phyloP scores from a whole-genome alignment of 2,329 filamentous ascomycete genomes.

The Drechmeria coniospora region DNA sequence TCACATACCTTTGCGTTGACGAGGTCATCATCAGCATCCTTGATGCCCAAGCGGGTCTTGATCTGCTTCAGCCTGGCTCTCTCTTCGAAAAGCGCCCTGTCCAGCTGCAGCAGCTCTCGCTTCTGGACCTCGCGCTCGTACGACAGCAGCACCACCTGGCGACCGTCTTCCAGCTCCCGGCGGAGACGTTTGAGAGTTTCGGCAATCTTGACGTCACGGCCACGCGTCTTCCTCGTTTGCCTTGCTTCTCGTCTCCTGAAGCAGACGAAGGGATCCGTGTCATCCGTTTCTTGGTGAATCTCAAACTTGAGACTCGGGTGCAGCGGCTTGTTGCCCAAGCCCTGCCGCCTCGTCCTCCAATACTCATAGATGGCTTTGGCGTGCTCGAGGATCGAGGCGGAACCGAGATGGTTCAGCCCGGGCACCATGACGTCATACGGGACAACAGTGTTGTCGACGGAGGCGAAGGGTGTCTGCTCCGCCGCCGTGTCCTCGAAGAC shows the following conservation, averaged over 20 bases:
- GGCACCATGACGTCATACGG: constrained; percentile 62
- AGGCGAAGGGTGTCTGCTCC: constrained; percentile 73
- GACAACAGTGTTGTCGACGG: constrained; percentile 76
- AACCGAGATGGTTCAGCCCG: constrained; percentile 38
- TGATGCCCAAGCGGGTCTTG: constrained; percentile 79
- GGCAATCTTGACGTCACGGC: constrained; percentile 81
- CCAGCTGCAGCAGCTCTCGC: constrained; percentile 58
- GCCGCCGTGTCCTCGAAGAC: constrained; percentile 82
- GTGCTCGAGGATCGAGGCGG: constrained; percentile 34
- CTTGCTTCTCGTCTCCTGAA: constrained; percentile 91
- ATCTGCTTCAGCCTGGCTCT: constrained; percentile 69
- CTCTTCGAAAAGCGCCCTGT: constrained; percentile 70
- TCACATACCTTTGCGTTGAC: constrained; percentile 75
- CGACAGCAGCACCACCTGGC: constrained; percentile 63
- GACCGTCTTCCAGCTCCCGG: constrained; percentile 78
- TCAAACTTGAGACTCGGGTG: constrained; percentile 82
- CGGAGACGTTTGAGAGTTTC: constrained; percentile 89
- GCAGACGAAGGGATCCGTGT: constrained; percentile 93
- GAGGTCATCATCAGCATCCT: constrained; percentile 83
- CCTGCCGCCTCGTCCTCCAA: constrained; percentile 62
- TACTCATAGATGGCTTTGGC: constrained; percentile 77
- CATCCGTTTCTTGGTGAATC: constrained; percentile 84
- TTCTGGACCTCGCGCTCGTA: constrained; percentile 68
- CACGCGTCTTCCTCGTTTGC: constrained; percentile 86
- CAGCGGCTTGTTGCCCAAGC: constrained; percentile 53